Evolutionary conservation across 2,329 filamentous ascomycete genomes (phyloP).

Genomic region (Aspergillus clavatus): DNA sequence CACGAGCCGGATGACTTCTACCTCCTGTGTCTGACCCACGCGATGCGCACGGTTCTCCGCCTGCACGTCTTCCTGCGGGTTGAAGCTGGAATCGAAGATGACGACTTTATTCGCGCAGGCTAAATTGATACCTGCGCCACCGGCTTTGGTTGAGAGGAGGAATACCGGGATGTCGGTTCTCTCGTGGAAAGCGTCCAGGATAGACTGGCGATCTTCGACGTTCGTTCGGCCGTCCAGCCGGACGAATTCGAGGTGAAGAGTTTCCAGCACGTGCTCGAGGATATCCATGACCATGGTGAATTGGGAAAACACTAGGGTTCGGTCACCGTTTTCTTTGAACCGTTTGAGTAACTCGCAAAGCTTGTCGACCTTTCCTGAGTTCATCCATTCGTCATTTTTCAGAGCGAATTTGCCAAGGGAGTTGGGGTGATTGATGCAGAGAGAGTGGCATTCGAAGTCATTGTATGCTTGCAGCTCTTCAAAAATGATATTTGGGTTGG

Average conservation of each 20-base stretch:
- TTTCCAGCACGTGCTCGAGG: constrained; percentile 73
- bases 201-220: constrained; percentile 75
- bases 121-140: constrained; percentile 94
- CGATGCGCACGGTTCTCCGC: constrained; percentile 95
- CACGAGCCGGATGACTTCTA: constrained; percentile 84
- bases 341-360: constrained; percentile 67
- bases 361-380: constrained; percentile 79
- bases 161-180: constrained; percentile 80
- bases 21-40: constrained; percentile 82
- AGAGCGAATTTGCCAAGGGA: constrained; percentile 54
- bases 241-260: constrained; percentile 68
- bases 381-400: constrained; percentile 60
- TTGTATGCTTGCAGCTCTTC: constrained; percentile 52
- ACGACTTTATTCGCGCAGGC: constrained; percentile 96
- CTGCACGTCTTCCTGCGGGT: constrained; percentile 97
- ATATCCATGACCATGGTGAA: constrained; percentile 92
- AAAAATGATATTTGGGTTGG: constrained; percentile 49
- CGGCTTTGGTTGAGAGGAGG: constrained; percentile 85
- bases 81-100: constrained; percentile 96
- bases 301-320: constrained; percentile 85
- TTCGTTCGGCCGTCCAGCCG: constrained; percentile 81
- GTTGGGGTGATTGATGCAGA: constrained; percentile 51
- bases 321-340: constrained; percentile 76
- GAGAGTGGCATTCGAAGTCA: constrained; percentile 58
- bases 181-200: constrained; percentile 81